Base-by-base conservation (phyloP, 768 basidiomycete genomes). In the Boletus vinaceobasis region DNA sequence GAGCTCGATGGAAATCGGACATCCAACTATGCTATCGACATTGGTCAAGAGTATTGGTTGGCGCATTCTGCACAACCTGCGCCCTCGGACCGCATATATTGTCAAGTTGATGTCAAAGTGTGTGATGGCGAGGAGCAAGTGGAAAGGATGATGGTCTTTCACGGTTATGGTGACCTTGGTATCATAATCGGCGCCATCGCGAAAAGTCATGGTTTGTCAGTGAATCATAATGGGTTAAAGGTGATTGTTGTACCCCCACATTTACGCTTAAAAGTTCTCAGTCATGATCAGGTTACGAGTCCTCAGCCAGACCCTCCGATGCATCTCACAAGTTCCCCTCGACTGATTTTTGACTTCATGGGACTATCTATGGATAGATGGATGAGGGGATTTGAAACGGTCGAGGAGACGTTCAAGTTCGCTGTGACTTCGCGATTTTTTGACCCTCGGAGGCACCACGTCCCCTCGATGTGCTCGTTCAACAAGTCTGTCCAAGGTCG, bases 131-230 rank as follows among this genome's bases (percentile, higher is more conserved):
- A 69, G 60, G 75, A 71, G 19, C 81, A 81, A 61, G 81, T 71
- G 67, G 74, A 83, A 23, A 73, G 82, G 21, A 67, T 80, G 15
- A 63, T 75, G 23, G 80, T 87, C 67, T 80, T 80, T 61, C 77
- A 82, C 53, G 79, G 81, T 1, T 88, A 87, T 60, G 88, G 88
- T 9, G 88, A 88, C 60, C 74, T 88, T 17, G 84, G 84, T 0
- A 86, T 87, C 80, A 85, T 89, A 15, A 67, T 89, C 45, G 79
- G 82, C 10, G 65, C 85, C 14, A 66, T 88, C 17, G 78, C 75
- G 9, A 75, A 77, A 38, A 79, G 79, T 50, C 70, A 70, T 44
- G 83, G 85, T 3, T 60, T 89, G 3, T 62, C 69, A 2, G 65
- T 85, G 0, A 80, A 81, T 6, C 70, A 68, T 23, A 75, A 80